Conservation (phyloP, 179 eudicot genomes). For the Heliamphora ciliata region DNA sequence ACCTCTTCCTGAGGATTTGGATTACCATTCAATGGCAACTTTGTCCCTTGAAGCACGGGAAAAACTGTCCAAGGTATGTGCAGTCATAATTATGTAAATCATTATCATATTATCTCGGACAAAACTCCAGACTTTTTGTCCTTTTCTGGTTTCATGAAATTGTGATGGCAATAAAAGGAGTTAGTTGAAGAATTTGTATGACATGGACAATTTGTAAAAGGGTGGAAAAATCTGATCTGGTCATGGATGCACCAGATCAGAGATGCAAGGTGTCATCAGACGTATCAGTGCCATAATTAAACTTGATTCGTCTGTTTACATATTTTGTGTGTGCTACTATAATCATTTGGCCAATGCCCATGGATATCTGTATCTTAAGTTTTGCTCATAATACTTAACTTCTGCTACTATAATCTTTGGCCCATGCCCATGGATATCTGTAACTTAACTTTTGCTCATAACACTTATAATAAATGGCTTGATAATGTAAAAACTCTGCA, state of each 20-base stretch:
- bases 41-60: constrained; percentile 88
- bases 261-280: background rate
- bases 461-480: too few species aligned
- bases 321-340: too few species aligned
- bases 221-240: background rate
- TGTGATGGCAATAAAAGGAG: background rate
- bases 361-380: too few species aligned
- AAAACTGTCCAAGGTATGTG: constrained; percentile 77
- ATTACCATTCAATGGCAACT: constrained; percentile 73
- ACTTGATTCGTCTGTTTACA: too few species aligned
- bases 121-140: background rate
- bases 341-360: too few species aligned
- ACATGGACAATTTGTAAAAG: too few species aligned
- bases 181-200: background rate
- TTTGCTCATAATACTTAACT: too few species aligned
- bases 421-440: too few species aligned
- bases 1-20: constrained; percentile 77
- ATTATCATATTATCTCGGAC: background rate
- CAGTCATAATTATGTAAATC: background rate
- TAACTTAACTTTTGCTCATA: too few species aligned
- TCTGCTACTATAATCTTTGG: too few species aligned
- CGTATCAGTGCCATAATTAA: background rate
- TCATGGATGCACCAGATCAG: background rate
- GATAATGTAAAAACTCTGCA: too few species aligned
- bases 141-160: background rate